Evolutionary conservation across 495 filamentous ascomycete species (phyloP), one percentile per base, ranked within the genome.

Genomic region (Neurospora sp.): DNA sequence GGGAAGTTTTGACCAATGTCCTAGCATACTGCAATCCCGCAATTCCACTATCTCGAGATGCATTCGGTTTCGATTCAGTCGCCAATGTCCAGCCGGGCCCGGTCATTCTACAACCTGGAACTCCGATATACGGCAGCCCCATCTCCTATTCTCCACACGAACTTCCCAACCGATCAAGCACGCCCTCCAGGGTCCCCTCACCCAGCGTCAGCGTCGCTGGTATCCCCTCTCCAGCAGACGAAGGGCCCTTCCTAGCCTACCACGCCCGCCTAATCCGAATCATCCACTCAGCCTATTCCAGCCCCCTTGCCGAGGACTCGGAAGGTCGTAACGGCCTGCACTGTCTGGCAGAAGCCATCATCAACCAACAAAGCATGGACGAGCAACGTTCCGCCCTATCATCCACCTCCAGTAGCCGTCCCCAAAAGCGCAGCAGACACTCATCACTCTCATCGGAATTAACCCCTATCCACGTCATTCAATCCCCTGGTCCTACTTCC

Each of bases 241-340:
- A 78, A 38, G 70, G 40, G 18, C 71, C 72, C n/a, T 74, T 77
- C 68, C 71, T 80, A 8, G 71, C 77, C 39, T 77, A 78, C 44
- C 79, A 79, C 68, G 75, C 78, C 9, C 74, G 74, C 27, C 80
- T 86, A 40, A 59, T 87, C 18, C 77, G 75, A 39, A 79, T 81
- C 38, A 81, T 79, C 38, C 76, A 79, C 8, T 74, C 75, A 4
- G 77, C 83, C 1, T 76, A 76, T 22, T 77, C 70, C 9, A 74
- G 79, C 41, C 77, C 83, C 1, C 71, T 39, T 1, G 42, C 78
- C 9, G 83, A 85, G 72, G 84, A 86, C 73, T 10, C 76, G 0
- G 79, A 77, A 6, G 84, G 85, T 20, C 82, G 84, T 6, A 86
- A 87, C 75, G 85, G 83, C 31, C 76, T 87, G 18, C 84, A 87